Base-by-base conservation (phyloP, 305 asterid genomes). In the Fraxinus velutina region DNA sequence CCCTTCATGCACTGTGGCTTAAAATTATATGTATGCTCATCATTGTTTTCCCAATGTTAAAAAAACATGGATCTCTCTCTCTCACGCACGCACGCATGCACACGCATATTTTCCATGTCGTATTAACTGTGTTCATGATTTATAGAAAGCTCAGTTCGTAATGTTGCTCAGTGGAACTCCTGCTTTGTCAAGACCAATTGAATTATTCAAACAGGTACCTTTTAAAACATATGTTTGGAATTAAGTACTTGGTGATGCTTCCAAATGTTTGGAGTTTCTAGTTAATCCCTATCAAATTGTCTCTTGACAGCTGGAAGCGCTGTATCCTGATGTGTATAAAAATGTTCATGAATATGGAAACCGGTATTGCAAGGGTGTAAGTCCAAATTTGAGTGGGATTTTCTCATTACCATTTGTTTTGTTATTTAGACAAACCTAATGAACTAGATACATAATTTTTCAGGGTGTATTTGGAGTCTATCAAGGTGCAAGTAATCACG, bases 331-430 rank as follows among this genome's bases (percentile, higher is more conserved):
- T 83, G 99, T 90, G 34, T 96, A 92, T 87, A 96, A 87, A 84
- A 96, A 86, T 78, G 93, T 96, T 76, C 97, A 90, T 39, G 98
- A 96, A 66, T 96, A 93, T 86, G 98, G 99, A 33, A 90, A 79
- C 84, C 98, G 99, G 30, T 96, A 96, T 83, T 96, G 99, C 98
- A 92, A 92, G 94, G 98, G 98, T 75, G 99, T 96, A 96, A 92
- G 99, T 92, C 83, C 70, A 80, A 72, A 73, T 44, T 83, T 75
- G 77, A 76, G 39, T 85, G 57, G 80, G 42, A 77, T 68, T 78
- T 84, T 60, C 57, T 21, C 52, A 9, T 24, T 78, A 68, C 73
- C 71, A 27, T 80, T 42, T 75, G 57, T 64, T 75, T 37, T 79
- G 33, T 81, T 75, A 78, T 33, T 75, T 76, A 55, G 75, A 78